Evolutionary conservation across 2,329 filamentous ascomycete genomes (phyloP).

Genomic region (Periconia sp.): DNA sequence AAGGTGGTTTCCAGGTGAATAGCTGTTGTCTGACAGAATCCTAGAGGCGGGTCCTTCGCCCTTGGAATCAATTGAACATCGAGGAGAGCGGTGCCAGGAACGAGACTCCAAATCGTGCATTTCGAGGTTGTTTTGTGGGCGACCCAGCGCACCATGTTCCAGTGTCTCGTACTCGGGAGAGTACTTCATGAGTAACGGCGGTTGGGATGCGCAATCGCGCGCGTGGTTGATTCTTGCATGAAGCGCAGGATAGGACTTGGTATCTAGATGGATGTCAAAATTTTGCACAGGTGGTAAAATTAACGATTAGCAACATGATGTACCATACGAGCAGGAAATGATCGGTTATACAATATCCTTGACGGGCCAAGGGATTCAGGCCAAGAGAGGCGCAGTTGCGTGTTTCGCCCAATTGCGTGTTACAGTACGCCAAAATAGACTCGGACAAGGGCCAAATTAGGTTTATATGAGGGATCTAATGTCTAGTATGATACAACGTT

Average conservation of each 20-base stretch:
- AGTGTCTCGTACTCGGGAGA: neutral
- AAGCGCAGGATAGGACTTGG: neutral
- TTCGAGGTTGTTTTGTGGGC: slow-evolving; percentile 8
- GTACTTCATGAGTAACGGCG: neutral
- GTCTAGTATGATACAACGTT: too few species aligned
- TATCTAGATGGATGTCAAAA: neutral
- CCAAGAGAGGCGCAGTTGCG: slow-evolving; percentile 19
- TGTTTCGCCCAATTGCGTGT: neutral
- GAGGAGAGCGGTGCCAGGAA: neutral
- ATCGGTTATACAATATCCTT: neutral
- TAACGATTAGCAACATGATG: neutral
- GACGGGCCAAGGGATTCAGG: slow-evolving; percentile 4
- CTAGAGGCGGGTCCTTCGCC: slow-evolving; percentile 3
- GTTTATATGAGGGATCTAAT: too few species aligned
- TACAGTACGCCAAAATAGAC: neutral
- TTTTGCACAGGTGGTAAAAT: neutral
- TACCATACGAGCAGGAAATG: neutral
- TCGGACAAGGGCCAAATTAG: too few species aligned
- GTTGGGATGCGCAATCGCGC: neutral
- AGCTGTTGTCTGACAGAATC: neutral
- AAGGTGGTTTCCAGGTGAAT: neutral
- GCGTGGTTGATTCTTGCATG: slow-evolving; percentile 1
- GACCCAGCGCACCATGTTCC: neutral
- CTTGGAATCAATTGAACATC: neutral
- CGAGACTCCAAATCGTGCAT: slow-evolving; percentile 7